A percentile compares a stretch with the other conserved stretches of the same genome.
Conservation (phyloP, 1,139 yeast species). For the Candida sp. region DNA sequence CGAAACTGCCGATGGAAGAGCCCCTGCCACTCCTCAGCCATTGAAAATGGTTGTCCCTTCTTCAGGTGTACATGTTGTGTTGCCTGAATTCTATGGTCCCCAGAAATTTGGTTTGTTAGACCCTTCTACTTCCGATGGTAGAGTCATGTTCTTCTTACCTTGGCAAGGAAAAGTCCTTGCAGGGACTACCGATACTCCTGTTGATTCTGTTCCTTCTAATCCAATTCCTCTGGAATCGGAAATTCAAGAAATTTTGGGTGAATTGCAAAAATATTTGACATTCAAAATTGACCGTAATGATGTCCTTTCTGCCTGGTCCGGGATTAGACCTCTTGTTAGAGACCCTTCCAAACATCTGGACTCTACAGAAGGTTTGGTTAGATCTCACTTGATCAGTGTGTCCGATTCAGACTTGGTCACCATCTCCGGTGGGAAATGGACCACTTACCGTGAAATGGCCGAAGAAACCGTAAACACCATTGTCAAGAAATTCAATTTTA, state of each 20-base stretch:
- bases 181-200: conserved; percentile 91
- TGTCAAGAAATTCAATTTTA: conserved; percentile 48
- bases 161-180: conserved; percentile 98
- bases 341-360: conserved; percentile 62
- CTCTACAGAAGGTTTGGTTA: conserved; percentile 78
- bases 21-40: conserved; percentile 46
- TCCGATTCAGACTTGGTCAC: conserved; percentile 78
- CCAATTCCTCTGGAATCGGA: conserved; percentile 91
- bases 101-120: conserved; percentile 84
- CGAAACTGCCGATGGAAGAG: conserved; percentile 61
- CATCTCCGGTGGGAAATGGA: conserved; percentile 98
- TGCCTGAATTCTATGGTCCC: conserved; percentile 93
- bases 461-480: conserved; percentile 86
- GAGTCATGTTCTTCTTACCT: conserved; percentile 96
- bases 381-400: conserved; percentile 79
- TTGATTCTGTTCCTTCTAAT: conserved; percentile 71
- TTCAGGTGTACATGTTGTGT: conserved; percentile 88
- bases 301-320: conserved; percentile 95
- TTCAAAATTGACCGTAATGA: conserved; percentile 89
- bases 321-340: conserved; percentile 91
- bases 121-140: conserved; percentile 91
- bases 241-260: conserved; percentile 82
- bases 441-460: conserved; percentile 98
- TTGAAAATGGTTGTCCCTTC: conserved; percentile 91
- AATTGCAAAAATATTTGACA: conserved; percentile 84